These are phyloP conservation scores for Aurantiochytrium sp. DNA, from an alignment of 108 stramenopile genomes.

Conservation along the genomic window DNA sequence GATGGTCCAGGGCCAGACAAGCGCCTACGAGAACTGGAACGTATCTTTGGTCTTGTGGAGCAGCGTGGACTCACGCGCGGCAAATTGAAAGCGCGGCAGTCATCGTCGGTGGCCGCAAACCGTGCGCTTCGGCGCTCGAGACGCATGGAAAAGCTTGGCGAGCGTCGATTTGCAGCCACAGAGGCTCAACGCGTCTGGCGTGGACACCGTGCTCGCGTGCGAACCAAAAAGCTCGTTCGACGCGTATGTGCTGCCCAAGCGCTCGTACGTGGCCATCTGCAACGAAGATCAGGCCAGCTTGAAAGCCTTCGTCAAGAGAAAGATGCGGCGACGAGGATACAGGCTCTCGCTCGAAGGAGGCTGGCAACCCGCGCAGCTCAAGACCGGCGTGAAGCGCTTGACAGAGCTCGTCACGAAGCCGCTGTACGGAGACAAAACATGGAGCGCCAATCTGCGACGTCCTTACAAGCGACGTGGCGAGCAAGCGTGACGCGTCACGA, in stretches of 20 bases:
- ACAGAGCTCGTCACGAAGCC: neutral
- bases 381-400: neutral
- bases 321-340: neutral
- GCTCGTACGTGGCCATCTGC: neutral
- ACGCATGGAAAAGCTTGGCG: neutral
- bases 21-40: neutral
- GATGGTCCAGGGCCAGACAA: neutral
- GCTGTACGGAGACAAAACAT: neutral
- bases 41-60: neutral
- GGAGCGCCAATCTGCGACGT: neutral
- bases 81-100: neutral
- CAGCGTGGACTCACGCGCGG: neutral
- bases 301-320: neutral
- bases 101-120: neutral
- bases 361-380: neutral
- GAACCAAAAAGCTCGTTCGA: neutral
- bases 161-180: neutral
- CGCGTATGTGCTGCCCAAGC: neutral
- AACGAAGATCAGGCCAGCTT: neutral
- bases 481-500: neutral
- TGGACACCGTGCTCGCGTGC: neutral
- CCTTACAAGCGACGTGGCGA: neutral
- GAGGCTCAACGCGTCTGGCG: neutral
- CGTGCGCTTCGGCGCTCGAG: neutral
- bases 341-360: neutral